Conservation (phyloP, 495 filamentous ascomycete species). For the Aspergillus homomorphus region DNA sequence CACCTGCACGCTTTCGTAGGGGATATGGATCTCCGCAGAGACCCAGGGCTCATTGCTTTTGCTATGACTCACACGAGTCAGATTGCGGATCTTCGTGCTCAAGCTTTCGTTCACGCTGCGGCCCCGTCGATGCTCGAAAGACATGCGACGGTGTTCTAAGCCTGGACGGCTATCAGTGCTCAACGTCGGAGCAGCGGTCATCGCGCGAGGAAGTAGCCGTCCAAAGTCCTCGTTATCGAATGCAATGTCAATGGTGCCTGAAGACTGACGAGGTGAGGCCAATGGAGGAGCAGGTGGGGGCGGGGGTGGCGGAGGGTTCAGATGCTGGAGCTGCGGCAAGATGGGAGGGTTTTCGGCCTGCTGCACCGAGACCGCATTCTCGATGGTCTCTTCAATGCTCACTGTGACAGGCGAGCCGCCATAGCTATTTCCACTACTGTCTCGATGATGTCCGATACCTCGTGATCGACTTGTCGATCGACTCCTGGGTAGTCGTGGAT, state of each 20-base stretch:
- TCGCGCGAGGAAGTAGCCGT: constrained; percentile 36
- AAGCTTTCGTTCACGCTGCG: constrained; percentile 66
- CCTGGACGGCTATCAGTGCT: constrained; percentile 22
- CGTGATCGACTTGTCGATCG: constrained; percentile 42
- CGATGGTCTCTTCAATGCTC: constrained; percentile 67
- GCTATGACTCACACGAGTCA: constrained; percentile 69
- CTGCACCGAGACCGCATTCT: constrained; percentile 40
- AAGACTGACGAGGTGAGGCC: constrained; percentile 42
- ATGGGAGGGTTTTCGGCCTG: constrained; percentile 52
- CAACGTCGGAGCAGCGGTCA: constrained; percentile 39
- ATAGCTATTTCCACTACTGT: constrained; percentile 30
- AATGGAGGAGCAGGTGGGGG: constrained; percentile 40
- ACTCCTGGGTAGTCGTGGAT: constrained; percentile 50
- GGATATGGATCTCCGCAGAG: constrained; percentile 24
- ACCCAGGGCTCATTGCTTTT: constrained; percentile 45
- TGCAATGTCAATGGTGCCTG: constrained; percentile 69
- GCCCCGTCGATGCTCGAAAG: constrained; percentile 61
- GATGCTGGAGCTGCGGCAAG: constrained; percentile 80
- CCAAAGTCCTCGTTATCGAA: constrained; percentile 55
- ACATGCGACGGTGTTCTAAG: constrained; percentile 33
- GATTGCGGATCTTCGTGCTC: constrained; percentile 58
- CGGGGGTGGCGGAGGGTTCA: constrained; percentile 63
- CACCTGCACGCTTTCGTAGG: constrained; percentile 35
- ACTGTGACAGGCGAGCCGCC: constrained; percentile 37
- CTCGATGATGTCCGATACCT: constrained; percentile 39